Evolutionary conservation across 257 asterid species (phyloP), one percentile per base, ranked within the genome.

Genomic region (Gynochthodes officinalis): DNA sequence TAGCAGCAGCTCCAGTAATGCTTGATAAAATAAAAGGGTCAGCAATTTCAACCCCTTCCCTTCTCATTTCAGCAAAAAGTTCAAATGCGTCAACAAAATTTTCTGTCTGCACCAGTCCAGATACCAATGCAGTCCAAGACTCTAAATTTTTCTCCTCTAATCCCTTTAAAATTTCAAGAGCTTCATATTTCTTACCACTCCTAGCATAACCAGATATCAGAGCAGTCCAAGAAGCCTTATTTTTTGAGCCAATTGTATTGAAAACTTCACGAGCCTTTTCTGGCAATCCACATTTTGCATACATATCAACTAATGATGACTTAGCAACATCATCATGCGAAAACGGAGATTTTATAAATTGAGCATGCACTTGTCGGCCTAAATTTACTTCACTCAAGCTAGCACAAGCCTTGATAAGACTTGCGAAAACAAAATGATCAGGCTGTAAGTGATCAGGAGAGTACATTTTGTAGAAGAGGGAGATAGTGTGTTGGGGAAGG

Each of bases 251-350:
- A 64, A 88, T 88, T 14, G 86, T 73, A 55, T 86, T 84, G 58
- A 90, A 92, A 50, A 92, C 89, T 3, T 57, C 50, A 16, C 78
- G 61, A 23, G 96, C 97, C 40, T 37, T 53, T 67, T 86, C 86
- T 0, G 88, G 87, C 8, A 83, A 55, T 50, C 91, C 93, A 72
- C 95, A 88, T 83, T 92, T 92, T 0, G 91, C 86, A 37, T 90
- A 90, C 75, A 88, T 80, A 72, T 92, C 92, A 73, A 92, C 95
- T n/a, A 90, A 64, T 23, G 97, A 79, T 15, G 98, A 92, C 77
- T 90, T 90, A 48, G 86, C 95, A 12, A 92, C 89, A 62, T 90
- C 96, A 64, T 92, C 93, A 16, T 48, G 32, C 5, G 84, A 82
- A 78, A 74, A 89, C 0, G 62, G 54, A 0, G 97, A 92, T 5